Evolutionary conservation across 495 filamentous ascomycete genomes (phyloP).

Genomic region (Jackrogersella minutella): DNA sequence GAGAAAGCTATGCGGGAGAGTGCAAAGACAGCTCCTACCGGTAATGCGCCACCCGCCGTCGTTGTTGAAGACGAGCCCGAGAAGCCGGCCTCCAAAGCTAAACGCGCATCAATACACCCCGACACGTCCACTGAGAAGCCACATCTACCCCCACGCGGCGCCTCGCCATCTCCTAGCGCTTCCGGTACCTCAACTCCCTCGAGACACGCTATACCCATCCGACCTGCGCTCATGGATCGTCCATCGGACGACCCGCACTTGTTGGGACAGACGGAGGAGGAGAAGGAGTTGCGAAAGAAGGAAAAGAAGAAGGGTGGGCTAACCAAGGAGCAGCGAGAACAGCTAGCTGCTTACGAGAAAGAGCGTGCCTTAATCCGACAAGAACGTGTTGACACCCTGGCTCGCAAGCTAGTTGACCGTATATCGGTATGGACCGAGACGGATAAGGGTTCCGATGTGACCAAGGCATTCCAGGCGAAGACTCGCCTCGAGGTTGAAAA

Average conservation of each 20-base stretch:
- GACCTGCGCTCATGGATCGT: constrained; percentile 86
- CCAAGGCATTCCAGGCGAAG: constrained; percentile 89
- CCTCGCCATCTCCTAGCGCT: constrained; percentile 58
- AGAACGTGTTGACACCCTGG: constrained; percentile 84
- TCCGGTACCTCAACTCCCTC: constrained; percentile 56
- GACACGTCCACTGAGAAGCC: constrained; percentile 32
- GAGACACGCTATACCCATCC: constrained; percentile 67
- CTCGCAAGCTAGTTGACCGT: constrained; percentile 85
- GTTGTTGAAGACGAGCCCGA: constrained; percentile 55
- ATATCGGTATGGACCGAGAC: constrained; percentile 98
- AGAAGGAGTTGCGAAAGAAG: constrained; percentile 73
- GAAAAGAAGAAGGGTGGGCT: constrained; percentile 87
- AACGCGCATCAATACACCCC: constrained; percentile 27
- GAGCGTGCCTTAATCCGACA: constrained; percentile 87
- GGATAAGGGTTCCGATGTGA: constrained; percentile 86
- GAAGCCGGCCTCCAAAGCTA: constrained; percentile 25
- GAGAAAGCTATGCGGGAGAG: constrained; percentile 57
- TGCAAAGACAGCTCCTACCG: constrained; percentile 44
- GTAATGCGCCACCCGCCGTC: constrained; percentile 45
- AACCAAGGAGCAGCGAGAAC: constrained; percentile 88
- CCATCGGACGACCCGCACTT: constrained; percentile 85
- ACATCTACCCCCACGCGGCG: constrained; percentile 39
- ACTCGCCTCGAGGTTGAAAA: constrained; percentile 96
- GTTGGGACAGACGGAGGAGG: constrained; percentile 73
- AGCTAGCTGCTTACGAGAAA: constrained; percentile 84